Evolutionary conservation across 257 asterid genomes (phyloP).

Genomic region (Phtheirospermum japonicum): DNA sequence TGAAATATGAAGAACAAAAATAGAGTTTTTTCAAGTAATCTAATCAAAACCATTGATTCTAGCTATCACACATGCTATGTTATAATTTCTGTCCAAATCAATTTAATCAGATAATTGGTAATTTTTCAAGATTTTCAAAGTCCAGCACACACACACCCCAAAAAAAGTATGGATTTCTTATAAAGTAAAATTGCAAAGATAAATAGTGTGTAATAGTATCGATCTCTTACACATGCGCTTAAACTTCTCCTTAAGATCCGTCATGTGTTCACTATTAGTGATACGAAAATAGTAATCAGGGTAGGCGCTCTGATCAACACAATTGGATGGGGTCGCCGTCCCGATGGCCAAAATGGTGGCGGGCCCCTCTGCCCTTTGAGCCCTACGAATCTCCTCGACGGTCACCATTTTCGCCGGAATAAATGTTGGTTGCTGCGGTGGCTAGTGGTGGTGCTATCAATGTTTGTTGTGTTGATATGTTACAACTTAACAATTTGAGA

Average conservation of each 20-base stretch:
- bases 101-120: too few relatives aligned
- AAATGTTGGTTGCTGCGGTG: neutral
- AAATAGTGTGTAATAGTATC: too few relatives aligned
- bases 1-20: too few relatives aligned
- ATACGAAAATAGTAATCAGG: conserved; percentile 73
- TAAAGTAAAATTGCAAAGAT: too few relatives aligned
- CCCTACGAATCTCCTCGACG: conserved; percentile 60
- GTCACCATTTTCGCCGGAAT: conserved; percentile 44
- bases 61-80: too few relatives aligned
- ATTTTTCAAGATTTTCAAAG: too few relatives aligned
- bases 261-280: conserved; percentile 63
- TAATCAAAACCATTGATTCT: too few relatives aligned
- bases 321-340: conserved; percentile 62
- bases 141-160: too few relatives aligned
- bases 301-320: conserved; percentile 63
- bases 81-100: too few relatives aligned
- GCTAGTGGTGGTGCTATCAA: neutral
- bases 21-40: too few relatives aligned
- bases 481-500: neutral
- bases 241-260: conserved; percentile 62
- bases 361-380: conserved; percentile 76
- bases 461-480: too few relatives aligned
- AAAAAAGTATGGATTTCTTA: too few relatives aligned
- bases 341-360: conserved; percentile 78
- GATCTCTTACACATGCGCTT: conserved; percentile 69